Conservation (phyloP, 768 basidiomycete species). For the Lyophyllum semitale region DNA sequence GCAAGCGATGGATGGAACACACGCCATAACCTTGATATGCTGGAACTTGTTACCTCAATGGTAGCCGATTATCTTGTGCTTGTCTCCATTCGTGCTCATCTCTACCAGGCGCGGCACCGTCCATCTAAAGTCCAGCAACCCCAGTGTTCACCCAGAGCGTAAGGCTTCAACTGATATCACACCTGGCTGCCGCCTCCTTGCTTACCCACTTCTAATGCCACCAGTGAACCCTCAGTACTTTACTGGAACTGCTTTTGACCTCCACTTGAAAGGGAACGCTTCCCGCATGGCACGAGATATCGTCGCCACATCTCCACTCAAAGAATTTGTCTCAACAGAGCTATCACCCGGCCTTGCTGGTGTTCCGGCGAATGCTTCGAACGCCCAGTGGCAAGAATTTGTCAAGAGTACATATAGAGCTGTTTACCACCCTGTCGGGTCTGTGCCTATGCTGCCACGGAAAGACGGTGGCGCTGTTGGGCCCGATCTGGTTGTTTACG, state of each 20-base stretch:
- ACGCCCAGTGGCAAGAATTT: constrained; percentile 7
- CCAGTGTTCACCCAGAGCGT: constrained; percentile 13
- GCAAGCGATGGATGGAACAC: neutral
- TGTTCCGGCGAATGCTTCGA: constrained; percentile 8
- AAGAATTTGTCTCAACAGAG: neutral
- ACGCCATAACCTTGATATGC: neutral
- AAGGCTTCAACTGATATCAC: too few relatives aligned
- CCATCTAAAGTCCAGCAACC: constrained; percentile 8
- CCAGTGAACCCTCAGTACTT: constrained; percentile 13
- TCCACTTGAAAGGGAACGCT: constrained; percentile 12
- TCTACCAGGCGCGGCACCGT: constrained; percentile 7
- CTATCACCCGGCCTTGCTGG: neutral
- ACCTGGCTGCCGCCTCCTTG: too few relatives aligned
- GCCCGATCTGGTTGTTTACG: constrained; percentile 12
- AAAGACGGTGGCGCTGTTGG: constrained; percentile 15
- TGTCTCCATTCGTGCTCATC: neutral
- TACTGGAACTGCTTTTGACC: neutral
- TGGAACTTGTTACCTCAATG: constrained; percentile 18
- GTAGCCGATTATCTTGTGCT: too few relatives aligned
- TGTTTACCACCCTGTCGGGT: constrained; percentile 12
- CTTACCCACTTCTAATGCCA: neutral
- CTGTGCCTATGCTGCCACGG: constrained; percentile 15
- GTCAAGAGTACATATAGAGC: neutral
- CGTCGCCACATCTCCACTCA: constrained; percentile 5
- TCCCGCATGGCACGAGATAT: constrained; percentile 2